Evolutionary conservation across 768 basidiomycete genomes (phyloP).

Genomic region (Rhodotorula babjevae): DNA sequence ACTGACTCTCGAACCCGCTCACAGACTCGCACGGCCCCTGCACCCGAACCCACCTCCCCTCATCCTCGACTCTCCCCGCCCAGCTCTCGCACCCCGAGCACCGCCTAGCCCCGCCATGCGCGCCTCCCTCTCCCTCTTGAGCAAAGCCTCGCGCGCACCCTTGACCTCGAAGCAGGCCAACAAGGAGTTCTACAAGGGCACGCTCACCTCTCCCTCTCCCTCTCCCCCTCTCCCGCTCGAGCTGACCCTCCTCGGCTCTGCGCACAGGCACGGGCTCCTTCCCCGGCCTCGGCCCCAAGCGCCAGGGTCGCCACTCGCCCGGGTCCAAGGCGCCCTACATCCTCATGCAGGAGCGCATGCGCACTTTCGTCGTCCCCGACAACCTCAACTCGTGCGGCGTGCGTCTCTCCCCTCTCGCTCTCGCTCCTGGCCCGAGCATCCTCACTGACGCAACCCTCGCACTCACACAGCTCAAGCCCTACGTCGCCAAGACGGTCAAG

Average conservation of each 20-base stretch:
- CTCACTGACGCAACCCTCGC: background rate
- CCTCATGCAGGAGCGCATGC: conserved; percentile 42
- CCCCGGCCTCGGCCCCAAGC: conserved; percentile 78
- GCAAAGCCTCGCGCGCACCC: conserved; percentile 77
- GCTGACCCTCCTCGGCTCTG: conserved; percentile 44
- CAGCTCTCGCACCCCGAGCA: background rate
- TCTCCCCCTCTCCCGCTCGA: background rate
- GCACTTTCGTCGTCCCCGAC: conserved; percentile 41
- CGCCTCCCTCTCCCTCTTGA: conserved; percentile 61
- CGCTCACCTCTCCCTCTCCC: background rate
- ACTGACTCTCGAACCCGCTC: background rate
- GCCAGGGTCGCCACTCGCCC: conserved; percentile 76
- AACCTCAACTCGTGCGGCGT: conserved; percentile 52
- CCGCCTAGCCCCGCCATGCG: conserved; percentile 45
- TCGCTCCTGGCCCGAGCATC: background rate
- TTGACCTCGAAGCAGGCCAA: conserved; percentile 82
- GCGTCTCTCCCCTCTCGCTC: conserved; percentile 53
- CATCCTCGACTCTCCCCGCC: too few species aligned
- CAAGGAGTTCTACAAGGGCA: conserved; percentile 96
- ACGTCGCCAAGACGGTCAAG: conserved; percentile 50
- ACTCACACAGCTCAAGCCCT: conserved; percentile 60
- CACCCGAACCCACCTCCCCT: too few species aligned
- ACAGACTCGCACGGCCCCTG: background rate
- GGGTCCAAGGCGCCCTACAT: conserved; percentile 45
- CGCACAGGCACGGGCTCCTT: conserved; percentile 59